These are phyloP conservation scores for Closterium sp. DNA, from an alignment of 139 green algal genomes.

Conservation along the genomic window DNA sequence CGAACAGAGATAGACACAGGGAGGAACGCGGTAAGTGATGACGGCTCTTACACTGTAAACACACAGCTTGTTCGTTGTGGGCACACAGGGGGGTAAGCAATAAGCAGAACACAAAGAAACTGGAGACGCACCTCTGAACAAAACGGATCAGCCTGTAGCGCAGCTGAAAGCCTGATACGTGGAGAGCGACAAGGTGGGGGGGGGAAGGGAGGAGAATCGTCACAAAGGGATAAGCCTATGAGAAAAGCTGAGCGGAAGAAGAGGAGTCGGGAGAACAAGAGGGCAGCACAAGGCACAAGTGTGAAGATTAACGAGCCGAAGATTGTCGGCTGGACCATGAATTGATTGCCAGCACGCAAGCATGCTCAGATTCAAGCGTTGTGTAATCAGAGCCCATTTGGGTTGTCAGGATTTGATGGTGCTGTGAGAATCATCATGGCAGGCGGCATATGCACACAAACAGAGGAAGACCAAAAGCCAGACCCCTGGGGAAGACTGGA, in stretches of 20 bases:
- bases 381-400: background rate
- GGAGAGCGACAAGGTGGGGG: too few relatives aligned
- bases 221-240: too few relatives aligned
- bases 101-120: background rate
- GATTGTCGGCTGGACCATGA: background rate
- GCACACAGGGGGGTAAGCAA: too few relatives aligned
- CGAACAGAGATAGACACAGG: background rate
- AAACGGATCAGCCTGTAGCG: background rate
- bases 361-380: background rate
- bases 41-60: background rate
- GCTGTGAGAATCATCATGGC: background rate
- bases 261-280: background rate
- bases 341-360: background rate
- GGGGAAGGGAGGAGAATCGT: too few relatives aligned
- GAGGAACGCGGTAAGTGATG: background rate
- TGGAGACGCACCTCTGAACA: background rate
- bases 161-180: background rate
- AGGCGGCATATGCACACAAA: background rate
- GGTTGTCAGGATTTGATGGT: background rate
- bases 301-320: background rate
- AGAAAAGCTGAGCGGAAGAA: background rate
- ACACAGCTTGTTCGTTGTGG: background rate
- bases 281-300: background rate
- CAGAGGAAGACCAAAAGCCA: background rate
- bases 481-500: background rate